Percentiles rank a stretch among this genome's conserved stretches.
phyloP scores from a whole-genome alignment of 345 rosid species.

The Streptanthus diversifolius region DNA sequence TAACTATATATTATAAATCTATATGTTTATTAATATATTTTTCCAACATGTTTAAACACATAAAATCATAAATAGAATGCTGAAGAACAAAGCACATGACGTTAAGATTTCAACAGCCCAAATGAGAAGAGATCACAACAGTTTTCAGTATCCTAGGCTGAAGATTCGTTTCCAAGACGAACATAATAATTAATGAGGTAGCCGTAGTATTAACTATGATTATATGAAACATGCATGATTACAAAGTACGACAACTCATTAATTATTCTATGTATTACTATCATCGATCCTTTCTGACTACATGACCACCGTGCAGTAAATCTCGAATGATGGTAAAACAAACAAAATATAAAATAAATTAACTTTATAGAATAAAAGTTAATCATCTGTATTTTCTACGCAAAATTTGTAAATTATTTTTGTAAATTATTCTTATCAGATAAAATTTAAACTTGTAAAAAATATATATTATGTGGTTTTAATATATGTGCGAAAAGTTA shows the following conservation, averaged over 20 bases:
- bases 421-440: no score
- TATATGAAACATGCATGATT: constrained; percentile 3
- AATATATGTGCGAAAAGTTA: neutral
- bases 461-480: neutral
- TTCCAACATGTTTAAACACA: neutral
- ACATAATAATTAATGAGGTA: constrained; percentile 6
- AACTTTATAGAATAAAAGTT: neutral
- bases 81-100: constrained; percentile 1
- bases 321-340: neutral
- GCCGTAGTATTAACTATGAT: neutral
- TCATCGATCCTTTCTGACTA: neutral
- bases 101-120: constrained; percentile 5
- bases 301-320: constrained; percentile 13
- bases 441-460: neutral
- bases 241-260: constrained; percentile 7
- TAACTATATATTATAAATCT: no score
- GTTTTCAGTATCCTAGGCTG: constrained; percentile 13
- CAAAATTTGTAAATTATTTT: neutral
- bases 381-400: neutral
- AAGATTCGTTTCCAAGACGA: constrained; percentile 14
- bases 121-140: constrained; percentile 9
- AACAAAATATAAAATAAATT: neutral
- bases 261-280: neutral
- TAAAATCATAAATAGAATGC: neutral
- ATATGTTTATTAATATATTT: no score